Base-by-base conservation (phyloP, 345 rosid species). In the Eutrema yunnanense region DNA sequence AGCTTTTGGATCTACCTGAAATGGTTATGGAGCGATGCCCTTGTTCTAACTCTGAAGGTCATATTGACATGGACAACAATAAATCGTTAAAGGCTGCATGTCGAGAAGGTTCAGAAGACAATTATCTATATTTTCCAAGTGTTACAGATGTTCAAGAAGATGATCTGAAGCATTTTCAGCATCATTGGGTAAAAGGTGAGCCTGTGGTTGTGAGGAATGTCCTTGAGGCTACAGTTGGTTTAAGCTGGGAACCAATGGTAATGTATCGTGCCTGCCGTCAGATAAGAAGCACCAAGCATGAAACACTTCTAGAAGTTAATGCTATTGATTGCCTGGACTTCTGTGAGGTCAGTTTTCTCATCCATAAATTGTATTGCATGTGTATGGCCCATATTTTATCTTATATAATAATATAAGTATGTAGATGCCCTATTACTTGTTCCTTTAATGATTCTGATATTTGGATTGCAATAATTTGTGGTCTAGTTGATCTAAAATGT, bases 171-270 rank as follows among this genome's bases (percentile, higher is more conserved):
- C 97, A 92, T 84, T 92, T 92, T 74, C 92, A 80, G 75, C 74
- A 43, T 61, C 97, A 92, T 36, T 92, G 96, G 98, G 65, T 63
- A 58, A 88, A 77, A 69, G 98, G 89, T 14, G 89, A 90, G 81
- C 98, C 92, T 64, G 84, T 88, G 34, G 50, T 90, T 41, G 89
- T 87, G 55, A 79, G 82, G 48, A 68, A 84, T 80, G 90, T 82
- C 41, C 86, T 87, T 73, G 86, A 84, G 57, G 79, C 72, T 73
- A 71, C 84, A 13, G 67, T 81, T 72, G 90, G 96, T 27, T 75
- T 93, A 68, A 92, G 96, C 69, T 92, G 93, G 98, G 92, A 87
- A 48, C 98, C 97, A 36, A 68, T 81, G 84, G 96, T 92, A 57
- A 87, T 88, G 92, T 83, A 82, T 84, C 91, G 96, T 46, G 93